phyloP scores from a whole-genome alignment of 768 basidiomycete species.

The Collybiopsis confluens region DNA sequence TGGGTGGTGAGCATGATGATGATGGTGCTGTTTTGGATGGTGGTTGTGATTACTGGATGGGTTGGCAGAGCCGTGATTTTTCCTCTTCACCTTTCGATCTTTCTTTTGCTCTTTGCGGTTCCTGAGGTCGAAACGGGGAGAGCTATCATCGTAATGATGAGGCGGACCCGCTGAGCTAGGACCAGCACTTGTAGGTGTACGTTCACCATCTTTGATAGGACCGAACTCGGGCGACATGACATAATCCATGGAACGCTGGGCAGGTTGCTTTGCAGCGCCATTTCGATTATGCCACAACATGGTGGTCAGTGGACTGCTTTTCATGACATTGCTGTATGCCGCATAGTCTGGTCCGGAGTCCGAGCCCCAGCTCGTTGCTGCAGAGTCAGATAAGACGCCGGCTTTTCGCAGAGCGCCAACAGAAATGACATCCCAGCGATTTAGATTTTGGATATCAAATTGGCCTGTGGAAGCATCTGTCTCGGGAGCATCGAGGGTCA shows the following conservation, averaged over 20 bases:
- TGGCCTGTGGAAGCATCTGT: slow-evolving; percentile 26
- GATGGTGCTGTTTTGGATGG: slow-evolving; percentile 27
- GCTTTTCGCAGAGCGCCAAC: slow-evolving; percentile 71
- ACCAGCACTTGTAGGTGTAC: slow-evolving; percentile 43
- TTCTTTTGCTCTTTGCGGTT: slow-evolving; percentile 59
- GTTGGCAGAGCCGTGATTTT: slow-evolving; percentile 43
- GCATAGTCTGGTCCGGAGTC: slow-evolving; percentile 32
- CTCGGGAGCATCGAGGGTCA: neutral
- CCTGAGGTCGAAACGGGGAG: slow-evolving; percentile 38
- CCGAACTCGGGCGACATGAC: slow-evolving; percentile 49
- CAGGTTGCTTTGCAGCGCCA: slow-evolving; percentile 21
- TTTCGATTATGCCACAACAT: slow-evolving; percentile 49
- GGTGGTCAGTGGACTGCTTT: slow-evolving; percentile 49
- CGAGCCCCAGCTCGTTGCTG: slow-evolving; percentile 31
- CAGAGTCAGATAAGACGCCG: slow-evolving; percentile 4
- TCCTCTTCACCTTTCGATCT: slow-evolving; percentile 67
- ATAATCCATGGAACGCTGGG: slow-evolving; percentile 26
- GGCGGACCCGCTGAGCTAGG: slow-evolving; percentile 13
- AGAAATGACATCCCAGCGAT: slow-evolving; percentile 72
- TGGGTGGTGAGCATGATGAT: slow-evolving; percentile 59
- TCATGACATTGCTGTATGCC: slow-evolving; percentile 41
- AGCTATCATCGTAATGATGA: slow-evolving; percentile 33
- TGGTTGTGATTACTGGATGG: slow-evolving; percentile 19
- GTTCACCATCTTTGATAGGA: slow-evolving; percentile 50
- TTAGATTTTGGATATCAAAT: slow-evolving; percentile 47